Conservation (phyloP, 129 eudicot genomes). For the Centrapalus pauciflorus region DNA sequence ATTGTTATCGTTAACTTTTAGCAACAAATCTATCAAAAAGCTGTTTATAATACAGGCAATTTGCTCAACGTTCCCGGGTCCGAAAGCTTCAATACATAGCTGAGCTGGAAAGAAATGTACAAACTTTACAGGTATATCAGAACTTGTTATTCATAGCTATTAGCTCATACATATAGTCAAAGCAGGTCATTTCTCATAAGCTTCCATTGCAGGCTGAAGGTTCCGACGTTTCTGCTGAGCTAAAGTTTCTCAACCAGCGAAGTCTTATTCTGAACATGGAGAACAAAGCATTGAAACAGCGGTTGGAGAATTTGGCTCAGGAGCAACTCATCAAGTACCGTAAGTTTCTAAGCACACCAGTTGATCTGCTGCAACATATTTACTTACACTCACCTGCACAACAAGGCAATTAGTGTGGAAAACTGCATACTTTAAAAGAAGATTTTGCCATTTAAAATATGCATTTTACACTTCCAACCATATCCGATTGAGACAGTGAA, state of each 20-base stretch:
- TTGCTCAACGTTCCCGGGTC: conserved; percentile 90
- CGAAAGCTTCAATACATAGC: conserved; percentile 91
- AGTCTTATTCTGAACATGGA: conserved; percentile 84
- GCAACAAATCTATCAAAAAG: conserved; percentile 8
- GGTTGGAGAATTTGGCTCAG: conserved; percentile 69
- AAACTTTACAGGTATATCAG: conserved; percentile 58
- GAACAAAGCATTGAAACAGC: conserved; percentile 84
- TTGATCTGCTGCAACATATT: not conserved
- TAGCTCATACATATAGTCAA: not conserved
- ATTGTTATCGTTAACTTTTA: not conserved
- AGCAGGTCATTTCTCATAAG: not conserved
- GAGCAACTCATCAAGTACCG: conserved; percentile 84
- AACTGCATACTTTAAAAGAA: not conserved
- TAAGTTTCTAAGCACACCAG: conserved; percentile 35
- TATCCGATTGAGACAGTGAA: too few species aligned
- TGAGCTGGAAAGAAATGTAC: conserved; percentile 83
- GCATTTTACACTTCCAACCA: too few species aligned
- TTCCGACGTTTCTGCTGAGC: conserved; percentile 70
- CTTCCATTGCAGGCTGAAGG: conserved; percentile 64
- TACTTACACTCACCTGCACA: not conserved
- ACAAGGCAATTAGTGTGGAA: not conserved
- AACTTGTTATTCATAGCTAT: not conserved
- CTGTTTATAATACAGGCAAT: conserved; percentile 72
- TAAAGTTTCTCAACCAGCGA: conserved; percentile 77
- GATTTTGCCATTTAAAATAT: not conserved